A percentile compares a stretch with the other conserved stretches of the same genome.
Conservation (phyloP, 2,329 filamentous ascomycete species). For the Aspergillus intermedius region DNA sequence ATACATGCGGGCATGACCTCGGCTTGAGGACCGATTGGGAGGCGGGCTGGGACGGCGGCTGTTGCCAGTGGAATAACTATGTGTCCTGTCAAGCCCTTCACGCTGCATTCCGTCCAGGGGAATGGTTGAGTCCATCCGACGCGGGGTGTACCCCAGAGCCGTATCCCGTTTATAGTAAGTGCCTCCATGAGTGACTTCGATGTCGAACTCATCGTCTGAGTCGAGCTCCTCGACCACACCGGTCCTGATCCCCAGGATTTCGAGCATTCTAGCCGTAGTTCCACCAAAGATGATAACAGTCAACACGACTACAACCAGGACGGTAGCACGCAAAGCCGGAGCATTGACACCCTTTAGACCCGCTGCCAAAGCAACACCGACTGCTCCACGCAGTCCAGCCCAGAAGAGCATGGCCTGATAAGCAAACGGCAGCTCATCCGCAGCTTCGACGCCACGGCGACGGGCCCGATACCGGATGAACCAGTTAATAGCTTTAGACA, state of each 20-base stretch:
- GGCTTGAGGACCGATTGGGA: slow-evolving; percentile 25
- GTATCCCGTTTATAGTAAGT: slow-evolving; percentile 75
- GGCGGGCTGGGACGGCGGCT: slow-evolving; percentile 47
- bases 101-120: slow-evolving; percentile 44
- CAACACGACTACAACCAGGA: slow-evolving; percentile 93
- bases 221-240: slow-evolving; percentile 96
- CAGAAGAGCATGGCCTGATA: slow-evolving; percentile 99
- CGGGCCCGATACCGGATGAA: slow-evolving; percentile 80
- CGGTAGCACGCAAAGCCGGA: slow-evolving; percentile 79
- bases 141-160: slow-evolving; percentile 70
- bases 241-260: slow-evolving; percentile 92
- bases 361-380: slow-evolving; percentile 89
- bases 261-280: slow-evolving; percentile 93
- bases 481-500: slow-evolving; percentile 85
- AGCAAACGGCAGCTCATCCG: slow-evolving; percentile 84
- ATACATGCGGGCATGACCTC: slow-evolving; percentile 46
- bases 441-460: slow-evolving; percentile 66
- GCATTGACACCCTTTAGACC: slow-evolving; percentile 77
- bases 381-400: slow-evolving; percentile 90
- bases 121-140: slow-evolving; percentile 55
- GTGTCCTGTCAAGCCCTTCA: slow-evolving; percentile 23
- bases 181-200: slow-evolving; percentile 66
- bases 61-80: slow-evolving; percentile 55
- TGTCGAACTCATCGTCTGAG: slow-evolving; percentile 97
- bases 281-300: slow-evolving; percentile 99